These are phyloP conservation scores for Phytopythium oedochilum DNA, from an alignment of 352 stramenopile genomes.

Conservation along the genomic window DNA sequence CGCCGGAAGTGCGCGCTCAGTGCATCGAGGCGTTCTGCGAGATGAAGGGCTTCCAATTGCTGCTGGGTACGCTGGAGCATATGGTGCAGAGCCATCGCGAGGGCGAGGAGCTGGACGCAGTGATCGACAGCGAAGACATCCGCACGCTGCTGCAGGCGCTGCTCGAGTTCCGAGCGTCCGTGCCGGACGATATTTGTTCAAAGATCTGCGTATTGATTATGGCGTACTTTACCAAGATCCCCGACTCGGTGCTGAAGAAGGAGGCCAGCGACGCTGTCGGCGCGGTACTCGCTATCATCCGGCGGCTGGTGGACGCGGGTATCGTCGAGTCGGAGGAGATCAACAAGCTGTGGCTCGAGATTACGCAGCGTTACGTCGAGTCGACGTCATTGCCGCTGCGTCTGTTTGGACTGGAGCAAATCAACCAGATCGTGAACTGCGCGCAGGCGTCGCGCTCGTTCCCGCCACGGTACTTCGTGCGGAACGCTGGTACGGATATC, in stretches of 20 bases:
- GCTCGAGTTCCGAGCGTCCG: constrained; percentile 62
- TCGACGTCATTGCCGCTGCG: constrained; percentile 91
- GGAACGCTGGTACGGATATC: constrained; percentile 85
- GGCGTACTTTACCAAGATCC: constrained; percentile 77
- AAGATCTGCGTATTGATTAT: constrained; percentile 76
- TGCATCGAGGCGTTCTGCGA: constrained; percentile 84
- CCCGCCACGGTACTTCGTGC: constrained; percentile 85
- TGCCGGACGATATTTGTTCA: constrained; percentile 56
- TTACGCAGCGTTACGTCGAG: constrained; percentile 84
- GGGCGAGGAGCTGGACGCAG: constrained; percentile 36
- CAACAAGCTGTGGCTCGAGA: constrained; percentile 77
- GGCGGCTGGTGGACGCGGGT: constrained; percentile 67
- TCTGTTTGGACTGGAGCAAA: constrained; percentile 93
- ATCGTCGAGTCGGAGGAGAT: constrained; percentile 43
- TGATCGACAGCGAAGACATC: constrained; percentile 78
- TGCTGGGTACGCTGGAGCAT: constrained; percentile 69
- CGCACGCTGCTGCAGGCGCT: constrained; percentile 76
- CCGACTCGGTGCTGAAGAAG: constrained; percentile 79
- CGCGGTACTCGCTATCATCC: constrained; percentile 75
- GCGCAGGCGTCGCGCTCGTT: constrained; percentile 80
- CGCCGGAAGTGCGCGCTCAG: constrained; percentile 76
- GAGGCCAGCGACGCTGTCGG: constrained; percentile 80
- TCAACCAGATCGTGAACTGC: constrained; percentile 91
- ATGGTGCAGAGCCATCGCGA: constrained; percentile 49
- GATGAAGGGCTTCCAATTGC: constrained; percentile 68